Evolutionary conservation across 495 filamentous ascomycete species (phyloP).

Genomic region (Bacidia gigantensis): DNA sequence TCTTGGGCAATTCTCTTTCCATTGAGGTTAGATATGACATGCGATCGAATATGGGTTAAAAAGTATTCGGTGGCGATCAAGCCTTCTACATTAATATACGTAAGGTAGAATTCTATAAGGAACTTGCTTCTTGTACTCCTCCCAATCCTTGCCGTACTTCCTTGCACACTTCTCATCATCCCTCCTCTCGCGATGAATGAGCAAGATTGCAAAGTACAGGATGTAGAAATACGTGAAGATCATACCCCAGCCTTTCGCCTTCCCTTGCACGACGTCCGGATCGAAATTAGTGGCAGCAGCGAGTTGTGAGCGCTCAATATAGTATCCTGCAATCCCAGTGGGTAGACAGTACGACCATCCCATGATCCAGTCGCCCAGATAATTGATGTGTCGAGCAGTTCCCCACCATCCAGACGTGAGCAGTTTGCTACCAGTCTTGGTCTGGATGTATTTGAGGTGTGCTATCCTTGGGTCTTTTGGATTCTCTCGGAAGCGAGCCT

Average conservation of each 20-base stretch:
- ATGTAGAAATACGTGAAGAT: constrained; percentile 92
- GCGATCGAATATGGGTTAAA: too few species aligned
- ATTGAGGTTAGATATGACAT: too few species aligned
- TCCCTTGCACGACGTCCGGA: constrained; percentile 50
- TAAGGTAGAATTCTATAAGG: constrained; percentile 79
- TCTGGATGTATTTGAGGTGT: constrained; percentile 79
- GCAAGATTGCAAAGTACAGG: constrained; percentile 77
- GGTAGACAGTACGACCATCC: constrained; percentile 85
- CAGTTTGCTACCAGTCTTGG: constrained; percentile 64
- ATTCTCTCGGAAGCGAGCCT: constrained; percentile 84
- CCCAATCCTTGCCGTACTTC: constrained; percentile 94
- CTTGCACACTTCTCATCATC: constrained; percentile 85
- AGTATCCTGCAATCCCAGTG: constrained; percentile 73
- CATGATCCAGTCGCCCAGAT: constrained; percentile 94
- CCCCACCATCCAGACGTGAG: constrained; percentile 95
- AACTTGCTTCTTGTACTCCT: constrained; percentile 73
- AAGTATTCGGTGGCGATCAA: too few species aligned
- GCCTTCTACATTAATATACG: constrained; percentile 80
- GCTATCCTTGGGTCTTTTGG: constrained; percentile 68
- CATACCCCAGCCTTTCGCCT: constrained; percentile 67
- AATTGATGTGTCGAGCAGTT: constrained; percentile 84
- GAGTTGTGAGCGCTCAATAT: constrained; percentile 33
- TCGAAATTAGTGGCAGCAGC: constrained; percentile 20
- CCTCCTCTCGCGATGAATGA: constrained; percentile 79
- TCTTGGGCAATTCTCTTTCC: too few species aligned